A percentile compares a stretch with the other conserved stretches of the same genome.
Evolutionary conservation across 768 basidiomycete genomes (phyloP).

Genomic region (Boletus reticuloceps): DNA sequence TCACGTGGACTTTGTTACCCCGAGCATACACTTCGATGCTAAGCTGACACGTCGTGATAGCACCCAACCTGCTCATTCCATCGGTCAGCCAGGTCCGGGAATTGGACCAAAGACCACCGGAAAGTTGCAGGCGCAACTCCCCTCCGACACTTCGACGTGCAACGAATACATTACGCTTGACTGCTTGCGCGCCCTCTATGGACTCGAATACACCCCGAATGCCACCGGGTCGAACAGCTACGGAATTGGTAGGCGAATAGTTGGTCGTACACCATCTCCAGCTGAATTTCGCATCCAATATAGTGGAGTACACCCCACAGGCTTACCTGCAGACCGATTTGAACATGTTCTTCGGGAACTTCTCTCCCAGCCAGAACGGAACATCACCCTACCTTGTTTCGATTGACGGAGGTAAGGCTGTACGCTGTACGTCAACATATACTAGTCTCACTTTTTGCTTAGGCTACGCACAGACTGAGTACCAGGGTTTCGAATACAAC

Average conservation of each 20-base stretch:
- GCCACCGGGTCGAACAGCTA: slow-evolving; percentile 27
- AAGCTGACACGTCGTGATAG: slow-evolving; percentile 14
- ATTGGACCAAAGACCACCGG: slow-evolving; percentile 16
- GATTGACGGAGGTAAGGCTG: slow-evolving; percentile 35
- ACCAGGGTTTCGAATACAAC: slow-evolving; percentile 4
- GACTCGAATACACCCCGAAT: slow-evolving; percentile 22
- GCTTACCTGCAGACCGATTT: slow-evolving; percentile 30
- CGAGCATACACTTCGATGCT: slow-evolving; percentile 34
- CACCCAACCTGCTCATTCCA: neutral
- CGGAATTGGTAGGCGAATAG: slow-evolving; percentile 26
- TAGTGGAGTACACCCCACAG: slow-evolving; percentile 36
- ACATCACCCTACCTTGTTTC: slow-evolving; percentile 29
- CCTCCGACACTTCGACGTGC: slow-evolving; percentile 16
- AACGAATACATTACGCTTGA: slow-evolving; percentile 28
- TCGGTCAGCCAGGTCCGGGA: slow-evolving; percentile 17
- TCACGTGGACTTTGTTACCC: slow-evolving; percentile 36
- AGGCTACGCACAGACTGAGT: slow-evolving; percentile 32
- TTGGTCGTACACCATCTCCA: neutral
- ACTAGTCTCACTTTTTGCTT: neutral
- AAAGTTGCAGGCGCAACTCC: slow-evolving; percentile 2
- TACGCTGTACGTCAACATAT: neutral
- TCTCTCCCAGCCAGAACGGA: slow-evolving; percentile 18
- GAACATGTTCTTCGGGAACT: slow-evolving; percentile 28
- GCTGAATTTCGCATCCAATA: neutral
- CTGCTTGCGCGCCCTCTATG: slow-evolving; percentile 30